Percentiles rank a stretch among this genome's conserved stretches.
These are phyloP conservation scores for Yamadazyma jaroonii DNA, from an alignment of 1,139 yeast genomes.

Conservation along the genomic window DNA sequence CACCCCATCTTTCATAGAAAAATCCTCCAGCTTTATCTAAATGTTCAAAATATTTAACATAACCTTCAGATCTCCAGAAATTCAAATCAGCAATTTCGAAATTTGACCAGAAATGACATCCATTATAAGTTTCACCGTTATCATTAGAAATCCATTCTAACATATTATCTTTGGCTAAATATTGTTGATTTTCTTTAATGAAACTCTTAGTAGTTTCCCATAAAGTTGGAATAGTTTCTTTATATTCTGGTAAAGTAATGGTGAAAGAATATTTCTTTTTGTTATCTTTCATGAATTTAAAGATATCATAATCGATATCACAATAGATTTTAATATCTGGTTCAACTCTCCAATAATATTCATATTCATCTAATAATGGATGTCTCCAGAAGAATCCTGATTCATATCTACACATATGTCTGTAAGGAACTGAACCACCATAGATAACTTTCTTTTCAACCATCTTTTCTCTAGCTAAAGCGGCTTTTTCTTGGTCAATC, in stretches of 20 bases:
- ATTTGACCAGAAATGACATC: conserved; percentile 88
- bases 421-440: conserved; percentile 59
- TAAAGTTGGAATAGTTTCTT: conserved; percentile 73
- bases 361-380: conserved; percentile 65
- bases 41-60: conserved; percentile 62
- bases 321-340: conserved; percentile 78
- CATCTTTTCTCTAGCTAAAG: conserved; percentile 50
- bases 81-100: conserved; percentile 76
- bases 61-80: conserved; percentile 73
- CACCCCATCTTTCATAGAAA: conserved; percentile 93
- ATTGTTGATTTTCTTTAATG: conserved; percentile 61
- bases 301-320: conserved; percentile 78
- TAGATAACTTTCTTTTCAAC: conserved; percentile 52
- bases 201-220: conserved; percentile 78
- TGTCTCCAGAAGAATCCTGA: conserved; percentile 89
- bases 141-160: conserved; percentile 73
- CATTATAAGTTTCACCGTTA: conserved; percentile 63
- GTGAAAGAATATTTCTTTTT: conserved; percentile 76
- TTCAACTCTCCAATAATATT: conserved; percentile 94
- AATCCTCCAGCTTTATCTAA: conserved; percentile 83
- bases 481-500: conserved; percentile 60
- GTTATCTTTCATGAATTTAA: conserved; percentile 76
- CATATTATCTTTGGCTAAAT: conserved; percentile 62
- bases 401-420: conserved; percentile 92
- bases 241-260: conserved; percentile 79